Evolutionary conservation across 305 asterid genomes (phyloP).

Genomic region (Fraxinus ornus): DNA sequence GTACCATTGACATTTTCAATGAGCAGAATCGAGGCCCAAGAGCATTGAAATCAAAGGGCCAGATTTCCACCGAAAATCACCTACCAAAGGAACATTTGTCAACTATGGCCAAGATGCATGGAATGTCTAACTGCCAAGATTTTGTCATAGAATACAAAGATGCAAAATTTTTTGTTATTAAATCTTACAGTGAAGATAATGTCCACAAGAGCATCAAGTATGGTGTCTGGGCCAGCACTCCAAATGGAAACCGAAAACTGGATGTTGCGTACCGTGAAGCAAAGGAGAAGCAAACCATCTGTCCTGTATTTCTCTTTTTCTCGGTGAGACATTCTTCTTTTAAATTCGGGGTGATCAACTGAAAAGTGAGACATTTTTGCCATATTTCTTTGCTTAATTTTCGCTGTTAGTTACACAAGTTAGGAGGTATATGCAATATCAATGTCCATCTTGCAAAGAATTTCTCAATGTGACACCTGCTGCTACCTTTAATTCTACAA

Average conservation of each 20-base stretch:
- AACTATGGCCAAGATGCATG: conserved; percentile 15
- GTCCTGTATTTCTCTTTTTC: conserved; percentile 17
- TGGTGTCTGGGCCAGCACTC: conserved; percentile 18
- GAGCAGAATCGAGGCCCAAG: conserved; percentile 32
- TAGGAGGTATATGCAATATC: neutral
- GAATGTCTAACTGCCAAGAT: conserved; percentile 13
- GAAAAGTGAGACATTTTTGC: neutral
- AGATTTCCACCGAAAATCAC: conserved; percentile 7
- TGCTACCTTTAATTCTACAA: neutral
- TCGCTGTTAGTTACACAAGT: neutral
- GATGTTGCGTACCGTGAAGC: conserved; percentile 17
- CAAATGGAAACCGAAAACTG: conserved; percentile 3
- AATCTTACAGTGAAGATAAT: conserved; percentile 18
- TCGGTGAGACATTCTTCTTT: neutral
- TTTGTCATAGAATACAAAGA: conserved; percentile 13
- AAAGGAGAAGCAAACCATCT: neutral
- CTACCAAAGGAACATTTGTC: neutral
- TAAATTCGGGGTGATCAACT: neutral
- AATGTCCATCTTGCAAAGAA: neutral
- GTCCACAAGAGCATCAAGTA: conserved; percentile 21
- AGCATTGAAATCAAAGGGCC: conserved; percentile 21
- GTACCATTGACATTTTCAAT: conserved; percentile 13
- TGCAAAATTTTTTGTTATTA: conserved; percentile 3
- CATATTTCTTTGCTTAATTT: neutral
- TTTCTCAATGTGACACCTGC: neutral